Percentiles rank a stretch among this genome's conserved stretches.
phyloP scores from a whole-genome alignment of 2,329 filamentous ascomycete genomes.

The Cryphonectria parasitica region DNA sequence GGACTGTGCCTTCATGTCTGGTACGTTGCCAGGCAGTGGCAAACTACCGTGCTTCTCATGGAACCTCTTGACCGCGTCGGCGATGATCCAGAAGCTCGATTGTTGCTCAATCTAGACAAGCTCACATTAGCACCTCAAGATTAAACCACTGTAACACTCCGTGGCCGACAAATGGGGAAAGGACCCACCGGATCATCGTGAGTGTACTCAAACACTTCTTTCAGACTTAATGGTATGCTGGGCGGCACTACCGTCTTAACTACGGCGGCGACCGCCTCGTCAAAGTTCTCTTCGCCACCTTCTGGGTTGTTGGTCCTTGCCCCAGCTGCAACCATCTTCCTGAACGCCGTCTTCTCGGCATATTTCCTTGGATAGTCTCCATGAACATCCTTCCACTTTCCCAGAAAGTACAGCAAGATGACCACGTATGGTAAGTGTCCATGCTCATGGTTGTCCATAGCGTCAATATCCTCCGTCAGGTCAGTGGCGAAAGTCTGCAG shows the following conservation, averaged over 20 bases:
- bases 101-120: conserved; percentile 44
- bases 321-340: conserved; percentile 67
- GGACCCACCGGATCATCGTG: conserved; percentile 56
- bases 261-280: conserved; percentile 86
- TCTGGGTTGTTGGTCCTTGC: conserved; percentile 76
- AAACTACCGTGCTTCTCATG: conserved; percentile 72
- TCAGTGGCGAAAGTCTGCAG: conserved; percentile 68
- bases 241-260: conserved; percentile 80
- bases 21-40: conserved; percentile 83
- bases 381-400: conserved; percentile 76
- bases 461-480: conserved; percentile 71
- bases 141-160: neutral
- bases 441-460: conserved; percentile 77
- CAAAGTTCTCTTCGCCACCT: conserved; percentile 94
- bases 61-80: conserved; percentile 77
- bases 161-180: conserved; percentile 31
- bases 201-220: conserved; percentile 76
- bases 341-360: conserved; percentile 84
- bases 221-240: conserved; percentile 69
- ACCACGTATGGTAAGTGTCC: conserved; percentile 89
- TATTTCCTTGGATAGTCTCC: conserved; percentile 74
- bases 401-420: conserved; percentile 80
- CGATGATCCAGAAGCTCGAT: conserved; percentile 86
- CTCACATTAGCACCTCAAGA: conserved; percentile 29
- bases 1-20: conserved; percentile 97